phyloP scores from a whole-genome alignment of 2,329 filamentous ascomycete genomes.

The Colletotrichum sp. region DNA sequence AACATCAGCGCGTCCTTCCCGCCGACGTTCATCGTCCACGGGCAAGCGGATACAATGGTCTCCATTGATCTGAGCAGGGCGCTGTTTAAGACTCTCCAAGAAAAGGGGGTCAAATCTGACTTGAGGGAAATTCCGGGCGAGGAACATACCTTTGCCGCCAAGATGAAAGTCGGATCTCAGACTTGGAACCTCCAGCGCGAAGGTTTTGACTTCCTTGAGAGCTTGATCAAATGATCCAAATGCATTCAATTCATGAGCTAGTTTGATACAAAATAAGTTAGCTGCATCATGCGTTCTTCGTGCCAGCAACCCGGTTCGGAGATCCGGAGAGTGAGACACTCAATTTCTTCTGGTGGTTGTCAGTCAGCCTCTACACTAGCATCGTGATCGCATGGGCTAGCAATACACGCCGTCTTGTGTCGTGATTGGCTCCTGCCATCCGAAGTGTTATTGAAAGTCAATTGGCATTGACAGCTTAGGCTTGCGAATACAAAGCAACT shows the following conservation, averaged over 20 bases:
- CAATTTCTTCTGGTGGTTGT: not conserved
- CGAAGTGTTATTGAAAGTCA: not conserved
- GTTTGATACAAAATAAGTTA: not conserved
- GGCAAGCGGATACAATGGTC: slow-evolving; percentile 42
- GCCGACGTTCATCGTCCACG: slow-evolving; percentile 48
- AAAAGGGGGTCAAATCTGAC: slow-evolving; percentile 35
- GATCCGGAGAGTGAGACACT: not conserved
- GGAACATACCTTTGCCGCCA: slow-evolving; percentile 47
- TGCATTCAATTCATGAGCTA: not conserved
- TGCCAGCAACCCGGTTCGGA: not conserved
- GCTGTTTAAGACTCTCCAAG: slow-evolving; percentile 29
- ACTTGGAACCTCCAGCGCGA: slow-evolving; percentile 38
- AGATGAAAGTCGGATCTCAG: slow-evolving; percentile 41
- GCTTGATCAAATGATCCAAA: slow-evolving; percentile 9
- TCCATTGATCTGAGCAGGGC: slow-evolving; percentile 36
- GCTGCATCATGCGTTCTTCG: not conserved
- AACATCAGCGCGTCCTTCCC: slow-evolving; percentile 36
- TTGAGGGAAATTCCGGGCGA: slow-evolving; percentile 43
- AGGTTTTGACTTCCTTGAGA: slow-evolving; percentile 47
- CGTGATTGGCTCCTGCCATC: not conserved
- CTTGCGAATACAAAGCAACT: not conserved
- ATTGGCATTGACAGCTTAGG: not conserved
- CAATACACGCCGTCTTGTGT: not conserved
- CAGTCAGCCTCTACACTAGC: not conserved
- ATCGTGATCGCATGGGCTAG: not conserved